phyloP scores from a whole-genome alignment of 1,284 basidiomycete species.

The Vanrija sp. region DNA sequence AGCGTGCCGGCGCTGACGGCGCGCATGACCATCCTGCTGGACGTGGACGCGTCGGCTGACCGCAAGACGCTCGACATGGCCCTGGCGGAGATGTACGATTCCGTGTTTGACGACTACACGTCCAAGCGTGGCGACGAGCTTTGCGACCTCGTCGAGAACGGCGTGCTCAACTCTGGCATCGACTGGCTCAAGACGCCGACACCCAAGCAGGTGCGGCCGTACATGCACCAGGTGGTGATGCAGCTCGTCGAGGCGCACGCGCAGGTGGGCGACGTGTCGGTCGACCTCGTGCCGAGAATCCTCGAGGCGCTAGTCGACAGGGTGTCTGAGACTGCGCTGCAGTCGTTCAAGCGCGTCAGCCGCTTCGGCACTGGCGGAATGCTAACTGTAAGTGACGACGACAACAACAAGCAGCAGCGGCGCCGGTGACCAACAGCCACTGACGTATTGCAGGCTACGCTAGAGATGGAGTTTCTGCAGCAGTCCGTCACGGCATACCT shows the following conservation, averaged over 20 bases:
- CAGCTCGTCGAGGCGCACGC: constrained; percentile 88
- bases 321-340: constrained; percentile 73
- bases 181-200: constrained; percentile 89
- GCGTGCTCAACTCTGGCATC: constrained; percentile 73
- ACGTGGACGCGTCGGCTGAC: constrained; percentile 65
- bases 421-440: constrained; percentile 35
- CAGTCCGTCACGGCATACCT: constrained; percentile 87
- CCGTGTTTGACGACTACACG: constrained; percentile 80
- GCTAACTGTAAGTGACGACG: constrained; percentile 57
- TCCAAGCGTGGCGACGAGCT: constrained; percentile 69
- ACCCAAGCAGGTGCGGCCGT: constrained; percentile 87
- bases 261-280: constrained; percentile 75
- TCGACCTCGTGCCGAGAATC: constrained; percentile 74
- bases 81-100: constrained; percentile 74
- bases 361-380: constrained; percentile 97
- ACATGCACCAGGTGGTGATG: constrained; percentile 86
- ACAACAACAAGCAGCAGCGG: too few species aligned
- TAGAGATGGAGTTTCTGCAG: constrained; percentile 98
- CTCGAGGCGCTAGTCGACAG: constrained; percentile 77
- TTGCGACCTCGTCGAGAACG: constrained; percentile 66
- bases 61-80: constrained; percentile 64
- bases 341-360: constrained; percentile 78
- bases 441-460: constrained; percentile 61
- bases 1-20: constrained; percentile 75
- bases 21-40: constrained; percentile 75